These are phyloP conservation scores for Fusarium solani-melongenae DNA, from an alignment of 2,329 filamentous ascomycete species.

Conservation along the genomic window DNA sequence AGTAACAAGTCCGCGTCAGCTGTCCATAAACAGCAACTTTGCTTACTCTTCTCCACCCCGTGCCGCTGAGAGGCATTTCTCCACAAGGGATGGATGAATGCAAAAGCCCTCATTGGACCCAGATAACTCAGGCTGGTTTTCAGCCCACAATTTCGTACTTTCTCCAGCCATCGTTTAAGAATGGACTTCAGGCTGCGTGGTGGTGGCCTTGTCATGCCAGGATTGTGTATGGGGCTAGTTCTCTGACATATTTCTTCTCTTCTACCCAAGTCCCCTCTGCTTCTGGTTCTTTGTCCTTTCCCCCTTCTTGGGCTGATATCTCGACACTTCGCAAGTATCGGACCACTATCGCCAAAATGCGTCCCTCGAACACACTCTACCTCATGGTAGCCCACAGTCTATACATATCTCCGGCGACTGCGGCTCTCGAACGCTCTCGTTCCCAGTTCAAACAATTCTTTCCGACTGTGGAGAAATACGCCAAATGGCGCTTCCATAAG, in stretches of 20 bases:
- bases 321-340: background rate
- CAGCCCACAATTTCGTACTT: background rate
- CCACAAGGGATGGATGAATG: background rate
- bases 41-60: background rate
- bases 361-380: conserved; percentile 8
- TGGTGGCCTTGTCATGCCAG: background rate
- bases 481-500: background rate
- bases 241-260: background rate
- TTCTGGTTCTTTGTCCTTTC: no score
- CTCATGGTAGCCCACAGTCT: conserved; percentile 8
- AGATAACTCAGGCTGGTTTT: background rate
- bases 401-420: conserved; percentile 1
- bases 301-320: background rate
- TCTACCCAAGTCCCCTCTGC: background rate
- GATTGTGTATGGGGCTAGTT: background rate
- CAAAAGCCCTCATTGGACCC: background rate
- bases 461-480: conserved; percentile 6
- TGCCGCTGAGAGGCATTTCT: background rate
- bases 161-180: background rate
- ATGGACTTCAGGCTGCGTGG: background rate
- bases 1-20: background rate
- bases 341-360: conserved; percentile 4
- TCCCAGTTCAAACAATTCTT: conserved; percentile 16
- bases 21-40: background rate
- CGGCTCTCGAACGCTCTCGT: conserved; percentile 6